Evolutionary conservation across 2,329 filamentous ascomycete genomes (phyloP).

Genomic region (Penicillium psychrosexuale): DNA sequence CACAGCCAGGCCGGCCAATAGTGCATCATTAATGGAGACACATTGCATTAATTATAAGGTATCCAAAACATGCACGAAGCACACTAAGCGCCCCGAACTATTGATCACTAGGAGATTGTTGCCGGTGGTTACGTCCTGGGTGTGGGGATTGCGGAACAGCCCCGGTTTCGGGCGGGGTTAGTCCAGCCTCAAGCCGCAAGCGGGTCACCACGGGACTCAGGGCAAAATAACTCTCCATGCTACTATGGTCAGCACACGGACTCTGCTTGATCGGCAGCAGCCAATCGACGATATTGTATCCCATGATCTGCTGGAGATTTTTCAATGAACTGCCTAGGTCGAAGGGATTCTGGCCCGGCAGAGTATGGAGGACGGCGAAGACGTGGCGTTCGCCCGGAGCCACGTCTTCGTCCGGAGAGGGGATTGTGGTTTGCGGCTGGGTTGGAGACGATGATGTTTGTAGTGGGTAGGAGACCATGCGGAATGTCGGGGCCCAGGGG

Average conservation of each 20-base stretch:
- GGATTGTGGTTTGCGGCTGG: conserved; percentile 17
- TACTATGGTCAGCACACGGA: conserved; percentile 69
- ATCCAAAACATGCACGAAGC: neutral
- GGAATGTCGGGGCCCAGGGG: conserved; percentile 34
- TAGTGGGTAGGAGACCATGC: conserved; percentile 43
- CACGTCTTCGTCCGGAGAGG: conserved; percentile 46
- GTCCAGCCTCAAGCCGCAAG: conserved; percentile 50
- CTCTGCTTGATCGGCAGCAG: conserved; percentile 71
- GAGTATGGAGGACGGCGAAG: conserved; percentile 75
- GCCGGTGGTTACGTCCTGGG: conserved; percentile 1
- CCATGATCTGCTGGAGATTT: conserved; percentile 82
- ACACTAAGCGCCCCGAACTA: neutral
- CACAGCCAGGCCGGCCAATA: neutral
- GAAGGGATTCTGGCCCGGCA: conserved; percentile 79
- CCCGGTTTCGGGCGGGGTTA: conserved; percentile 19
- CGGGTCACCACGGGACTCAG: conserved; percentile 61
- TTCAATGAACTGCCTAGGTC: conserved; percentile 62
- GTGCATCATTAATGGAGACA: neutral
- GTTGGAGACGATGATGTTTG: conserved; percentile 23
- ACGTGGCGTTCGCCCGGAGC: conserved; percentile 53
- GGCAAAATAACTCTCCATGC: conserved; percentile 63
- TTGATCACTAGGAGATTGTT: neutral
- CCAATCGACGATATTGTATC: conserved; percentile 69
- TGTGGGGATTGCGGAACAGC: neutral
- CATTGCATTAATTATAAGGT: conserved; percentile 2